These are phyloP conservation scores for Prunus mira DNA, from an alignment of 306 rosid genomes.

Conservation along the genomic window DNA sequence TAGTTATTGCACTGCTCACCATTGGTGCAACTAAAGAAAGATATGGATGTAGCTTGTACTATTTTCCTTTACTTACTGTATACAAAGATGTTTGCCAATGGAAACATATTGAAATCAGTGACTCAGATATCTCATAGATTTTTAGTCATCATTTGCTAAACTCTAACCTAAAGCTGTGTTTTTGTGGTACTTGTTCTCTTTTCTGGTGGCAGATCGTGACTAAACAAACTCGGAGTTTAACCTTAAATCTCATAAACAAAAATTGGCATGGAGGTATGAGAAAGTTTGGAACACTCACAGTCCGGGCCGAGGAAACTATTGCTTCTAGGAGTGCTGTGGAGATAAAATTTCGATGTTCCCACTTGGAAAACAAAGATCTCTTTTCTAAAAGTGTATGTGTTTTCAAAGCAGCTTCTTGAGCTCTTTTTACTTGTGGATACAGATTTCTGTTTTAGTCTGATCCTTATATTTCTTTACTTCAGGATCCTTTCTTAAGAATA, in stretches of 20 bases:
- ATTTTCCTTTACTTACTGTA: neutral
- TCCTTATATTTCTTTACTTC: conserved; percentile 12
- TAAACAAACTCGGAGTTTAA: conserved; percentile 46
- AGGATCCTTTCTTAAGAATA: conserved; percentile 86
- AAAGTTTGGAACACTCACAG: conserved; percentile 58
- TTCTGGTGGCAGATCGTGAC: conserved; percentile 61
- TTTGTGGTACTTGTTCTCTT: neutral
- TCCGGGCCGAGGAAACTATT: conserved; percentile 75
- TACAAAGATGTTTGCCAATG: neutral
- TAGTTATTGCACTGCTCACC: neutral
- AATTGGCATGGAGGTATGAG: conserved; percentile 32
- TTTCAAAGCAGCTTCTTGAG: neutral
- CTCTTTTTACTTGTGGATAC: neutral
- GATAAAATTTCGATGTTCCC: conserved; percentile 60
- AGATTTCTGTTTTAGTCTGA: neutral
- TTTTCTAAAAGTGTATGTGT: conserved; percentile 71
- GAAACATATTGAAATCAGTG: neutral
- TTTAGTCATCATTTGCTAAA: neutral
- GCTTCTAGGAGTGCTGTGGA: conserved; percentile 64
- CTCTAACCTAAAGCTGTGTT: neutral
- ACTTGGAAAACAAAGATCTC: conserved; percentile 69
- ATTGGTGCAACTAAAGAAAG: neutral
- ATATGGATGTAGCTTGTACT: neutral
- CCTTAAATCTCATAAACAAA: conserved; percentile 41
- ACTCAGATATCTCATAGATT: neutral